A percentile compares a stretch with the other conserved stretches of the same genome.
Evolutionary conservation across 1,139 yeast species (phyloP).

Genomic region (Suhomyces panamericanus): DNA sequence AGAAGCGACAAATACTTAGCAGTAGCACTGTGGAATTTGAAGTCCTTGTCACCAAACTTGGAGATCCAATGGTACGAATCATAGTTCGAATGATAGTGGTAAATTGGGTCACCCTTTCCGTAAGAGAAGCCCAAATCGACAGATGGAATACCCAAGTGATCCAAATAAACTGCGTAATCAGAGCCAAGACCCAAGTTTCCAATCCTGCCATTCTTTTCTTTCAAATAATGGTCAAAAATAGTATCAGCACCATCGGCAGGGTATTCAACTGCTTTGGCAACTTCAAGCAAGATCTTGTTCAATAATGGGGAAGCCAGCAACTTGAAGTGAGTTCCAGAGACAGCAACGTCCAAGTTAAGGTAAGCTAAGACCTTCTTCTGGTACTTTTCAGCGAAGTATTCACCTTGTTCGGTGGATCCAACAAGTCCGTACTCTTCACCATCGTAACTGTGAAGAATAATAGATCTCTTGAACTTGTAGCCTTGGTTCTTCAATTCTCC

Average conservation of each 20-base stretch:
- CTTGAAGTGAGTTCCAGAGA: slow-evolving; percentile 33
- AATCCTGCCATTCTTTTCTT: slow-evolving; percentile 36
- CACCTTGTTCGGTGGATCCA: slow-evolving; percentile 51
- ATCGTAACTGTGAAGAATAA: slow-evolving; percentile 44
- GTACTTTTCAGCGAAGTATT: slow-evolving; percentile 36
- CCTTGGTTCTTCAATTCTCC: slow-evolving; percentile 47
- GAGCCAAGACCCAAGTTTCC: slow-evolving; percentile 46
- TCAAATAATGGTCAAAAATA: slow-evolving; percentile 60
- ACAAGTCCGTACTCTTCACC: slow-evolving; percentile 51
- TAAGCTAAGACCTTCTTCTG: slow-evolving; percentile 46
- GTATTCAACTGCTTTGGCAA: slow-evolving; percentile 40
- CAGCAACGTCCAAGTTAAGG: slow-evolving; percentile 45
- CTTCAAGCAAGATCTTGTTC: slow-evolving; percentile 32
- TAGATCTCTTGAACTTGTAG: slow-evolving; percentile 42
- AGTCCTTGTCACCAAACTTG: slow-evolving; percentile 55
- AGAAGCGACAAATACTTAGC: slow-evolving; percentile 62
- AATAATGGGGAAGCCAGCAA: slow-evolving; percentile 44
- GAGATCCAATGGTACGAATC: slow-evolving; percentile 61
- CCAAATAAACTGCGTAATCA: slow-evolving; percentile 49
- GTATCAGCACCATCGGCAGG: slow-evolving; percentile 48
- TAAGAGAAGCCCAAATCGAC: slow-evolving; percentile 39
- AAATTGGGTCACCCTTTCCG: slow-evolving; percentile 44
- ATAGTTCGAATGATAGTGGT: slow-evolving; percentile 59
- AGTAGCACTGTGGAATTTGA: slow-evolving; percentile 52
- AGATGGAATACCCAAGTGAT: slow-evolving; percentile 49